Evolutionary conservation across 805 yeast genomes (phyloP), one percentile per base, ranked within the genome.

Genomic region (Zygosaccharomyces rouxii): DNA sequence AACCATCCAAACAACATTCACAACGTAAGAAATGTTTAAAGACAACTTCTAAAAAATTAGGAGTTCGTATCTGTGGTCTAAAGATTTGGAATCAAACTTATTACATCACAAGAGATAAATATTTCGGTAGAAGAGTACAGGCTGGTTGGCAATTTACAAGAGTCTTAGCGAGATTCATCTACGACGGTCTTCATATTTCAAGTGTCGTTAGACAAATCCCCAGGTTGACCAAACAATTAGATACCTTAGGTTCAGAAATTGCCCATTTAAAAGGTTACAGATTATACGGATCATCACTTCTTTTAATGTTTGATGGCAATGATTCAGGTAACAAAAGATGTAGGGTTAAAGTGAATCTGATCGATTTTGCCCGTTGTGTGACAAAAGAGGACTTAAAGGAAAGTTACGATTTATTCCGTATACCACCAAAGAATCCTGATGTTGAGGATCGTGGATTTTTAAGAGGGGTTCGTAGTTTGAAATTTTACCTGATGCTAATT

Each of bases 351-450:
- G 80, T 89, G n/a, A 80, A 89, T 53, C 77, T 95, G 47, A 94
- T 94, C 56, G 99, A 94, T 69, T 94, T 94, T 74, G 98, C 98
- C 1, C 96, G 90, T 63, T 86, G 95, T 60, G 84, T 89, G 13
- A 85, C 89, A 28, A 80, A 80, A 2, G 83, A 79, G 38, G 79
- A 78, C 49, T 70, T 72, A 35, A 49, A 54, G 11, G 60, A 57
- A 53, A 59, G 72, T 14, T 68, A 74, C 0, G 64, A 64, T 13
- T 58, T 66, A 11, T 74, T 77, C 14, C 74, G 78, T 1, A 84
- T 81, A 46, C 96, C 97, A 3, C 97, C 97, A 1, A 71, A 65
- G 35, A 81, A 83, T 57, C 79, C 80, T 1, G 68, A 73, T 7
- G 38, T 46, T 13, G 82, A 88, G 2, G 99, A 94, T 67, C 62